Base-by-base conservation (phyloP, 257 asterid species). In the Salvia rosmarinus region DNA sequence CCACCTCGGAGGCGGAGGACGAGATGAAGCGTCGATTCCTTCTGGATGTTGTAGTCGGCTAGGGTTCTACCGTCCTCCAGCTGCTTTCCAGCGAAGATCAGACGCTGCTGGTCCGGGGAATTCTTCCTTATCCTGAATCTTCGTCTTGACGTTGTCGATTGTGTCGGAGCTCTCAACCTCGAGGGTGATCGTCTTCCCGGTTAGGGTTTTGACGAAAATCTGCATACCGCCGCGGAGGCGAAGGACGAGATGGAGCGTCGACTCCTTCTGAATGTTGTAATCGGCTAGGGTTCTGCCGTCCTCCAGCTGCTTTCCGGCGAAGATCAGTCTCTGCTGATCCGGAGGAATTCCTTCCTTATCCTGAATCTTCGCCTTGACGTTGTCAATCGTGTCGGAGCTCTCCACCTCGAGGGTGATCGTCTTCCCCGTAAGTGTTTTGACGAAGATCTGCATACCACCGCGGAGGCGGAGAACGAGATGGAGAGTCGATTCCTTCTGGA, bases 401-500 rank as follows among this genome's bases (percentile, higher is more conserved):
- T 75, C 79, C 3, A 75, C 79, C 64, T 75, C 79, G 3, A 75
- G 73, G 1, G 79, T 68, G 42, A 49, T 68, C 4, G 75, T 67
- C 62, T 75, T 68, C 7, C 75, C 75, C 6, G 79, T 75, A 2
- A 68, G 23, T 57, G 79, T 75, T 47, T 44, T 71, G 28, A 71
- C 76, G 28, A 57, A 71, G 9, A 42, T 55, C 28, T 40, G 65
- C 74, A 56, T 69, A 3, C 77, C 77, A 6, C 80, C 80, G 16
- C 80, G 71, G 19, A 75, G 67, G 44, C 75, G 71, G 23, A 75
- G 64, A 13, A 68, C 75, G 2, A 75, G 80, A 64, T 75, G 75
- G n/a, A 75, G 71, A 1, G 80, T 75, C 34, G 80, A 75, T 19
- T 75, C 80, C 61, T 68, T 75, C 54, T 68, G 80, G 20, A 75